Evolutionary conservation across 2,329 filamentous ascomycete species (phyloP).

Genomic region (Alternaria solani): DNA sequence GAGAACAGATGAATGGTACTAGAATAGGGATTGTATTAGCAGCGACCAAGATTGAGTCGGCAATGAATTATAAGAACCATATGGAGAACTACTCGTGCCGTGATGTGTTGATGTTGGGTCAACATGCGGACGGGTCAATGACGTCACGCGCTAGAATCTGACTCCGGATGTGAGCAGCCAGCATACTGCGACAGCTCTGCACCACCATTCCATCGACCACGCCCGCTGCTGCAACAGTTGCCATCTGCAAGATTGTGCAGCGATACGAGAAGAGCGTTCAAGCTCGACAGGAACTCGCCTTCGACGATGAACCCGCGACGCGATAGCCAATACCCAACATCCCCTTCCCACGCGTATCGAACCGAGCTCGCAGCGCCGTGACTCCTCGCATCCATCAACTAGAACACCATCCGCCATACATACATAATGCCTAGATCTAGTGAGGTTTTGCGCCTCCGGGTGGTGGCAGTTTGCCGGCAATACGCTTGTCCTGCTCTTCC

Average conservation of each 20-base stretch:
- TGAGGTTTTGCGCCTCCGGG: neutral
- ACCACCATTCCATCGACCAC: neutral
- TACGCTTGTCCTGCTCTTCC: constrained; percentile 65
- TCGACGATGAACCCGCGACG: neutral
- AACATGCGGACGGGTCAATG: neutral
- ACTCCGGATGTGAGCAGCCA: neutral
- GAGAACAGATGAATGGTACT: neutral
- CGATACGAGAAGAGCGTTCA: neutral
- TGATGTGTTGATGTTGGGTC: neutral
- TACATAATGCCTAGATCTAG: neutral
- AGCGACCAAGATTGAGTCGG: neutral
- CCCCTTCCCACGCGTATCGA: neutral
- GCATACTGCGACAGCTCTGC: neutral
- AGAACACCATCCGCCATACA: neutral
- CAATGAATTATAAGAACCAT: neutral
- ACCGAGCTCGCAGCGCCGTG: neutral
- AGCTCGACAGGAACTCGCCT: neutral
- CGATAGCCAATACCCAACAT: neutral
- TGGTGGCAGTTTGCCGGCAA: constrained; percentile 47
- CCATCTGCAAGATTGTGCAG: neutral
- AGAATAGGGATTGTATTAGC: neutral
- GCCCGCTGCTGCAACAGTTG: neutral
- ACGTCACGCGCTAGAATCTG: neutral
- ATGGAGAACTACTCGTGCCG: neutral
- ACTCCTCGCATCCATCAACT: neutral